These are phyloP conservation scores for Rhodomyrtus tomentosa DNA, from an alignment of 345 rosid species.

Conservation along the genomic window DNA sequence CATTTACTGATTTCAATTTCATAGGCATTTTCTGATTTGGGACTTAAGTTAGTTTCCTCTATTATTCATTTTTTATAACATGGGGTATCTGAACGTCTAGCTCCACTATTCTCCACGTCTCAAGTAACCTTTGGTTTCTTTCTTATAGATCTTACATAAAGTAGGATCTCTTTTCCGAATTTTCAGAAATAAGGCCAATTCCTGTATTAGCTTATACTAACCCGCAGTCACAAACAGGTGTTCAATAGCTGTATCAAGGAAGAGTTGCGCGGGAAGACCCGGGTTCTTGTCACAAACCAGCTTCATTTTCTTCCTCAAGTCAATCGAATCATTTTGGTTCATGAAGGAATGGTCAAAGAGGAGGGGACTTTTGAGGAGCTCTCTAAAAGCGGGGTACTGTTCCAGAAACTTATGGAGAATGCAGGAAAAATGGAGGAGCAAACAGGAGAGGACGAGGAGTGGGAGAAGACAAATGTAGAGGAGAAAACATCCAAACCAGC, in stretches of 20 bases:
- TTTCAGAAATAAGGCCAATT: not conserved
- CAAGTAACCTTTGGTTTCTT: not conserved
- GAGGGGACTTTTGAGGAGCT: constrained; percentile 87
- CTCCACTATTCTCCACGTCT: not conserved
- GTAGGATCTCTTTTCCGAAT: not conserved
- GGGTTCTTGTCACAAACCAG: constrained; percentile 93
- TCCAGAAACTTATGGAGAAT: constrained; percentile 89
- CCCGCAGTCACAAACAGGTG: constrained; percentile 33
- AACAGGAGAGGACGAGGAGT: constrained; percentile 21
- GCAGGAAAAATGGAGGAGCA: constrained; percentile 89
- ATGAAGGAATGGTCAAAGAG: constrained; percentile 73
- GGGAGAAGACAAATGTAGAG: constrained; percentile 12
- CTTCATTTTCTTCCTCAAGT: constrained; percentile 93
- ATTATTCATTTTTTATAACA: not conserved
- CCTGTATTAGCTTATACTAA: not conserved
- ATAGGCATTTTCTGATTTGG: not conserved
- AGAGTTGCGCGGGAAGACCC: constrained; percentile 67
- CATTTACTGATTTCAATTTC: not conserved
- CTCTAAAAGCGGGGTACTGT: constrained; percentile 51
- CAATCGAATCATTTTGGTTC: constrained; percentile 62
- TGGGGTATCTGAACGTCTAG: not conserved
- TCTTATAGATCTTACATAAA: not conserved
- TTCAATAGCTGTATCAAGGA: constrained; percentile 78
- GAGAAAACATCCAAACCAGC: constrained; percentile 21
- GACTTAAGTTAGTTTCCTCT: not conserved